Percentiles rank a stretch among this genome's conserved stretches.
Evolutionary conservation across 2,329 filamentous ascomycete genomes (phyloP).

Genomic region (Arthroderma sp.): DNA sequence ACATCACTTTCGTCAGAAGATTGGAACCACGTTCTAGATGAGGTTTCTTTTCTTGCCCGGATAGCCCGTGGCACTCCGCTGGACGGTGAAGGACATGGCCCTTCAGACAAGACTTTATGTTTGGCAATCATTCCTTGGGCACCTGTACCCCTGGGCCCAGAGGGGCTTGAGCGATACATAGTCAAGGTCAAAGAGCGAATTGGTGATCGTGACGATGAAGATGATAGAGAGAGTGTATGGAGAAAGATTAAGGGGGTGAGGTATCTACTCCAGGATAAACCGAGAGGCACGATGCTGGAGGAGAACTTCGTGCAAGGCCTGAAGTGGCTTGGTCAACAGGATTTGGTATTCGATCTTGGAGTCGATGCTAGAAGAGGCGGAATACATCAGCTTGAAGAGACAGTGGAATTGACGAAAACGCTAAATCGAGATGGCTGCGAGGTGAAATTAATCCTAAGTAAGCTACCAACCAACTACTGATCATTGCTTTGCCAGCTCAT

Average conservation of each 20-base stretch:
- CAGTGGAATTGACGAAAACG: constrained; percentile 55
- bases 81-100: constrained; percentile 47
- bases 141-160: constrained; percentile 56
- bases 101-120: constrained; percentile 44
- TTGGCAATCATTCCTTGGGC: constrained; percentile 72
- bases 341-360: constrained; percentile 68
- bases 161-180: constrained; percentile 54
- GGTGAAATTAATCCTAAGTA: background rate
- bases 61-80: constrained; percentile 51
- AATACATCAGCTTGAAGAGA: constrained; percentile 59
- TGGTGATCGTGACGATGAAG: constrained; percentile 30
- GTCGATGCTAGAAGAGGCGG: constrained; percentile 71
- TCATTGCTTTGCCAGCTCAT: constrained; percentile 34
- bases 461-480: background rate
- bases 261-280: constrained; percentile 71
- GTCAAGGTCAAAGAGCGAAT: constrained; percentile 41
- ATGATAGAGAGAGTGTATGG: constrained; percentile 51
- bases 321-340: constrained; percentile 51
- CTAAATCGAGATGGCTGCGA: constrained; percentile 25
- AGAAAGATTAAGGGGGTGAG: constrained; percentile 62
- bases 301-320: constrained; percentile 53
- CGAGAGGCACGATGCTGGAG: constrained; percentile 51
- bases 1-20: constrained; percentile 43
- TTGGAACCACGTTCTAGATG: constrained; percentile 57
- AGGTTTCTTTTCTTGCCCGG: constrained; percentile 56